Conservation (phyloP, 306 rosid genomes). For the Cucurbita moschata region DNA sequence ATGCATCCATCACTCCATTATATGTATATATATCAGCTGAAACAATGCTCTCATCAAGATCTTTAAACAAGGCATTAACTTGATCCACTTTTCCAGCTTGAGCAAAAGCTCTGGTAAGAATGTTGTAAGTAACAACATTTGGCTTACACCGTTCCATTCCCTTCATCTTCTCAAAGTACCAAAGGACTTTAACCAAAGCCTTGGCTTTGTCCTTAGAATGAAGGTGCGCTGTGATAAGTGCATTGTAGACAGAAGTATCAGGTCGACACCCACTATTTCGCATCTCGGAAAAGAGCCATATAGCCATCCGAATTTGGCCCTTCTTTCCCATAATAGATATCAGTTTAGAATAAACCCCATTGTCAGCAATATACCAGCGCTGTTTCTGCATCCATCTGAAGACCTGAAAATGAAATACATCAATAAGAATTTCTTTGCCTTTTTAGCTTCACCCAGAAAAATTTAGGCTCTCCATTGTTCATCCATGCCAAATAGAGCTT, state of each 20-base stretch:
- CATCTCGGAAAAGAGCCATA: conserved; percentile 98
- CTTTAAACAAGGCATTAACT: conserved; percentile 62
- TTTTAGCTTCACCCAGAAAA: not conserved
- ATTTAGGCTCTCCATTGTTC: not conserved
- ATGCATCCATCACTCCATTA: conserved; percentile 97
- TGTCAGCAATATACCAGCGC: conserved; percentile 83
- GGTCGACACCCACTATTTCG: conserved; percentile 74
- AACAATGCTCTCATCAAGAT: conserved; percentile 64
- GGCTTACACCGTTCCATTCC: conserved; percentile 82
- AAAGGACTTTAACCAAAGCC: conserved; percentile 64
- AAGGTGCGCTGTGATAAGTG: conserved; percentile 84
- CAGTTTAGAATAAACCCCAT: conserved; percentile 77
- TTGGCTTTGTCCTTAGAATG: conserved; percentile 56
- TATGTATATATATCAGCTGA: conserved; percentile 65
- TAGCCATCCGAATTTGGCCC: conserved; percentile 83
- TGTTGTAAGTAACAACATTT: conserved; percentile 70
- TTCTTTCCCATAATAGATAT: conserved; percentile 85
- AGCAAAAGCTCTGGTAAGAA: conserved; percentile 78
- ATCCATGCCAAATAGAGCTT: not conserved
- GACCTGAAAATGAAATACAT: conserved; percentile 33
- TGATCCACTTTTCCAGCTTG: conserved; percentile 48
- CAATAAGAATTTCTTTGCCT: not conserved
- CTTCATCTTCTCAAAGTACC: conserved; percentile 87
- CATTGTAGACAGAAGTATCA: conserved; percentile 82
- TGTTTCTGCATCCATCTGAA: conserved; percentile 99